Conservation (phyloP, 1,284 basidiomycete species). For the Cryptococcus neoformans region DNA sequence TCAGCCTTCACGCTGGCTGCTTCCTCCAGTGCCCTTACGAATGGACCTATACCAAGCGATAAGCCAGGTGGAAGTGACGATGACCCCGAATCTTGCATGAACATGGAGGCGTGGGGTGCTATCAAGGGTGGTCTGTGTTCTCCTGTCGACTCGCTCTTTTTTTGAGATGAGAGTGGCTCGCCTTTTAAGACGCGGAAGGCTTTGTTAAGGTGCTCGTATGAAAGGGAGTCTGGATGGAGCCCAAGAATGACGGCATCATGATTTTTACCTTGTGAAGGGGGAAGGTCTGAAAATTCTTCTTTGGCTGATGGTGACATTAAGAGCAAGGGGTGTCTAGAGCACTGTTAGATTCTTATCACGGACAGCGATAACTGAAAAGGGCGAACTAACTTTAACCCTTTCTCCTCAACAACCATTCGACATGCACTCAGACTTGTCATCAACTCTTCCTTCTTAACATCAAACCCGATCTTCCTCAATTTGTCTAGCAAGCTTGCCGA, state of each 20-base stretch:
- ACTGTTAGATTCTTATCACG: neutral
- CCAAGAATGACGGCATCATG: conserved; percentile 68
- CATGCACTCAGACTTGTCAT: conserved; percentile 65
- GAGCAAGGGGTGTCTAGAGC: conserved; percentile 56
- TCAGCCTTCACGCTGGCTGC: conserved; percentile 56
- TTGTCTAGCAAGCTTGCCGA: conserved; percentile 51
- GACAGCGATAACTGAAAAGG: neutral
- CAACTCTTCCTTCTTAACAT: conserved; percentile 53
- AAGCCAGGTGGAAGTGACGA: conserved; percentile 53
- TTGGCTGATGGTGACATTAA: conserved; percentile 60
- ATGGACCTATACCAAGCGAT: conserved; percentile 66
- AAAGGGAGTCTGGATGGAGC: conserved; percentile 57
- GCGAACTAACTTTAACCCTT: conserved; percentile 52
- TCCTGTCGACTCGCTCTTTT: neutral
- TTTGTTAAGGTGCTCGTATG: conserved; percentile 59
- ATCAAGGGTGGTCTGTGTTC: conserved; percentile 41
- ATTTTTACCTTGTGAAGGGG: conserved; percentile 8
- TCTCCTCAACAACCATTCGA: conserved; percentile 51
- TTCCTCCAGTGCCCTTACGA: conserved; percentile 62
- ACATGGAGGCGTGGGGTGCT: conserved; percentile 53
- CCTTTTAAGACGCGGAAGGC: conserved; percentile 62
- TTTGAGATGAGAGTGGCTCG: conserved; percentile 28
- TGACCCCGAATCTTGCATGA: conserved; percentile 56
- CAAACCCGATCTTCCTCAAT: conserved; percentile 57
- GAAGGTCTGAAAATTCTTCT: conserved; percentile 52